Conservation (phyloP, 257 asterid genomes). For the Nicotiana undulata region DNA sequence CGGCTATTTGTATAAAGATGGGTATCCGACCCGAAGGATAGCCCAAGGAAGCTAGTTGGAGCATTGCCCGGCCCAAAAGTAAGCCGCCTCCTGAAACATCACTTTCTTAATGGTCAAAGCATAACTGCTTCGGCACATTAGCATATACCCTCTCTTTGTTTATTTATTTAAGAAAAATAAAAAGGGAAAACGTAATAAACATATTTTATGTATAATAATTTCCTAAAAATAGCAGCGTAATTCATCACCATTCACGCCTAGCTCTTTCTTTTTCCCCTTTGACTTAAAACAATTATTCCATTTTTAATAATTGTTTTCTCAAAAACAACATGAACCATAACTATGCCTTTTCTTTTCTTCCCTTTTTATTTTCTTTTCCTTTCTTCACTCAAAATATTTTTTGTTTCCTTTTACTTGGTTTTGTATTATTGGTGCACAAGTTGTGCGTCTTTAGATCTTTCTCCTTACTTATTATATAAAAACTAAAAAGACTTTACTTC, state of each 20-base stretch:
- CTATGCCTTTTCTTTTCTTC: background rate
- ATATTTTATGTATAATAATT: background rate
- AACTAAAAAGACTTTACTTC: background rate
- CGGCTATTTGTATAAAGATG: too few relatives aligned
- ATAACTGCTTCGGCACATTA: background rate
- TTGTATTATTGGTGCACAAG: background rate
- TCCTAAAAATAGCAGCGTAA: background rate
- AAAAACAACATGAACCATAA: background rate
- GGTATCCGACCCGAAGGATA: background rate
- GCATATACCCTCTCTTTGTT: background rate
- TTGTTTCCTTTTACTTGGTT: background rate
- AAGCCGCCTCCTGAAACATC: background rate
- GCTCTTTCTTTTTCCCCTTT: background rate
- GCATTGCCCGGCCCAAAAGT: background rate
- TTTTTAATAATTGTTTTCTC: background rate
- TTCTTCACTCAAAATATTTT: background rate
- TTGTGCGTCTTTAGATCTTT: background rate
- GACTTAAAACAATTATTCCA: constrained; percentile 1
- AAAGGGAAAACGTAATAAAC: too few relatives aligned
- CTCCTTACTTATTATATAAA: background rate
- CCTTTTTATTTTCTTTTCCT: background rate
- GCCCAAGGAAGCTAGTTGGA: background rate
- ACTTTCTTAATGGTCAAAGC: background rate
- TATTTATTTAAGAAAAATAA: background rate
- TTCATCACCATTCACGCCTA: background rate